A percentile compares a stretch with the other conserved stretches of the same genome.
Evolutionary conservation across 2,329 filamentous ascomycete species (phyloP).

Genomic region (Ceratocystis papillata): DNA sequence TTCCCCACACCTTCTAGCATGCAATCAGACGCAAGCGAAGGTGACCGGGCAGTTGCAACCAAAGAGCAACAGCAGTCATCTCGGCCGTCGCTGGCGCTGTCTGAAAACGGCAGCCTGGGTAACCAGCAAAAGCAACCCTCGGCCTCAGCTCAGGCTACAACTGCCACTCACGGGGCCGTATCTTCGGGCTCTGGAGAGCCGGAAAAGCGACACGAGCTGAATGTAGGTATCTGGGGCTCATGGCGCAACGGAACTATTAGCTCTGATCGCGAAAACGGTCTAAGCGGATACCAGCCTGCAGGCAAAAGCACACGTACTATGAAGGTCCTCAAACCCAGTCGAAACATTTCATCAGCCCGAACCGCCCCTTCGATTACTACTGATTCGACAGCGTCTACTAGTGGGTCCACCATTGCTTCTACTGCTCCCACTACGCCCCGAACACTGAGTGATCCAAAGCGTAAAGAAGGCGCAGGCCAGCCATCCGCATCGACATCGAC

Average conservation of each 20-base stretch:
- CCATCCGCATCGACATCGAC: not conserved
- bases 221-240: constrained; percentile 53
- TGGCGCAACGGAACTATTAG: constrained; percentile 53
- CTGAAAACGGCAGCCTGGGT: constrained; percentile 21
- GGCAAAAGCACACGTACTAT: constrained; percentile 57
- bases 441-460: constrained; percentile 35
- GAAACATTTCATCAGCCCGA: constrained; percentile 46
- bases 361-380: constrained; percentile 27
- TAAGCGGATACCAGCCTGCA: constrained; percentile 60
- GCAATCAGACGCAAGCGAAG: constrained; percentile 15
- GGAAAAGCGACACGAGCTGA: constrained; percentile 21
- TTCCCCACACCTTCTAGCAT: constrained; percentile 23
- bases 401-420: not conserved
- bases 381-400: not conserved
- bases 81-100: constrained; percentile 7
- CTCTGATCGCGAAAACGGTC: constrained; percentile 34
- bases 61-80: constrained; percentile 10
- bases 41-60: constrained; percentile 3
- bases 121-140: not conserved
- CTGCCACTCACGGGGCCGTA: constrained; percentile 28
- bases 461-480: constrained; percentile 16
- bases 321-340: constrained; percentile 79
- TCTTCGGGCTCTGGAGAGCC: constrained; percentile 21
- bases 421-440: constrained; percentile 29
- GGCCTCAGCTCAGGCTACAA: constrained; percentile 27